Evolutionary conservation across 2,329 filamentous ascomycete species (phyloP).

Genomic region (Coniochaeta pulveracea): DNA sequence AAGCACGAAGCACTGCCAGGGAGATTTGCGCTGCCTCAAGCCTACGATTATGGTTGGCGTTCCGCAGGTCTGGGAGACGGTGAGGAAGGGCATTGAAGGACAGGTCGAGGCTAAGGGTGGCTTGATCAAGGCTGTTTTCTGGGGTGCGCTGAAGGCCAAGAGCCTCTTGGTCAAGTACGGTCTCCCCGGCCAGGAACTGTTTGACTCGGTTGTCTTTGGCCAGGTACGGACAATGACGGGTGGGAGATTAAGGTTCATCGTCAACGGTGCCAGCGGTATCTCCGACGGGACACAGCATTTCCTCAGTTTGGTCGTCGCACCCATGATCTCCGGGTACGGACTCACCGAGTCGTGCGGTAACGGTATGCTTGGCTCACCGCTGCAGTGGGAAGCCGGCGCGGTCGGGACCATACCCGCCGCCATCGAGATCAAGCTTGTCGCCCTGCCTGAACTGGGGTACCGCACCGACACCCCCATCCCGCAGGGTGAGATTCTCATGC

Average conservation of each 20-base stretch:
- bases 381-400: constrained; percentile 68
- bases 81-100: constrained; percentile 83
- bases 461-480: constrained; percentile 61
- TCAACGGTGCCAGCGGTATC: constrained; percentile 91
- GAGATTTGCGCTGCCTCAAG: constrained; percentile 85
- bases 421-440: constrained; percentile 84
- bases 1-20: constrained; percentile 79
- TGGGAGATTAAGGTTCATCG: constrained; percentile 74
- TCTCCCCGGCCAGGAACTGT: constrained; percentile 53
- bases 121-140: constrained; percentile 71
- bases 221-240: constrained; percentile 87
- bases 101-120: constrained; percentile 64
- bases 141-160: constrained; percentile 50
- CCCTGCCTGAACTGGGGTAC: constrained; percentile 84
- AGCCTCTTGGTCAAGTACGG: constrained; percentile 43
- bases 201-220: constrained; percentile 80
- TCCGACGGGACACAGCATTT: constrained; percentile 81
- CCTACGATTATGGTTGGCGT: constrained; percentile 90
- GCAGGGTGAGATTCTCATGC: constrained; percentile 88
- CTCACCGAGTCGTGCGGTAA: constrained; percentile 87
- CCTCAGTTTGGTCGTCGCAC: constrained; percentile 82
- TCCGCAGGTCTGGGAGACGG: constrained; percentile 92
- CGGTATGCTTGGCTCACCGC: constrained; percentile 70
- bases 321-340: constrained; percentile 91
- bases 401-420: constrained; percentile 69